Evolutionary conservation across 768 basidiomycete genomes (phyloP).

Genomic region (Agrocybe praecox): DNA sequence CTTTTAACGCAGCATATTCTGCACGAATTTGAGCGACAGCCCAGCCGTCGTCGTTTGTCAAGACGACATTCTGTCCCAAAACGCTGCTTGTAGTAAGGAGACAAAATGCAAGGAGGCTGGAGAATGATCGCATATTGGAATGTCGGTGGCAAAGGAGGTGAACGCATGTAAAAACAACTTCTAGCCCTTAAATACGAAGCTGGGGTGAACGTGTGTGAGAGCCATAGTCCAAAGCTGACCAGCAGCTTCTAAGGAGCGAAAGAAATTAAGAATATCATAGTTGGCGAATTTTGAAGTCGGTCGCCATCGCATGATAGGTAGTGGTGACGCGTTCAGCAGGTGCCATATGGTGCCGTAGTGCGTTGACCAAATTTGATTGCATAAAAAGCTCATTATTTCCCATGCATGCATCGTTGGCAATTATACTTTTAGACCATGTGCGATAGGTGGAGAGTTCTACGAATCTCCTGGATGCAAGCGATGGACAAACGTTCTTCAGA

Average conservation of each 20-base stretch:
- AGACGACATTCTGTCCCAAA: conserved; percentile 21
- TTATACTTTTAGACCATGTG: neutral
- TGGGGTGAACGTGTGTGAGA: neutral
- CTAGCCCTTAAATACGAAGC: neutral
- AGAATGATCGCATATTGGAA: conserved; percentile 3
- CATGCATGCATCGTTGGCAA: no score
- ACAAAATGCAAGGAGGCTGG: conserved; percentile 4
- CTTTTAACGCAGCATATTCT: conserved; percentile 37
- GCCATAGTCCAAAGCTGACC: neutral
- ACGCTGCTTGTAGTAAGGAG: conserved; percentile 4
- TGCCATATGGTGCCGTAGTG: neutral
- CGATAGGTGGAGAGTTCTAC: neutral
- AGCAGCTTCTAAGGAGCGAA: neutral
- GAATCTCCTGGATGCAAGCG: no score
- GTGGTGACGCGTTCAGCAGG: neutral
- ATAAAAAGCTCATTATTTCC: no score
- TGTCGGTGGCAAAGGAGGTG: neutral
- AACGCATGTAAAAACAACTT: neutral
- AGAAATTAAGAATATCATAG: neutral
- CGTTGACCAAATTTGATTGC: no score
- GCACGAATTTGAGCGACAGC: conserved; percentile 48
- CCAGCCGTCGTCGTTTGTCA: conserved; percentile 46
- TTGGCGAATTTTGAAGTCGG: neutral
- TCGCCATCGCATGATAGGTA: neutral
- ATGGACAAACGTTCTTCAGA: no score